phyloP scores from a whole-genome alignment of 2,329 filamentous ascomycete species.

The Coniella lustricola region DNA sequence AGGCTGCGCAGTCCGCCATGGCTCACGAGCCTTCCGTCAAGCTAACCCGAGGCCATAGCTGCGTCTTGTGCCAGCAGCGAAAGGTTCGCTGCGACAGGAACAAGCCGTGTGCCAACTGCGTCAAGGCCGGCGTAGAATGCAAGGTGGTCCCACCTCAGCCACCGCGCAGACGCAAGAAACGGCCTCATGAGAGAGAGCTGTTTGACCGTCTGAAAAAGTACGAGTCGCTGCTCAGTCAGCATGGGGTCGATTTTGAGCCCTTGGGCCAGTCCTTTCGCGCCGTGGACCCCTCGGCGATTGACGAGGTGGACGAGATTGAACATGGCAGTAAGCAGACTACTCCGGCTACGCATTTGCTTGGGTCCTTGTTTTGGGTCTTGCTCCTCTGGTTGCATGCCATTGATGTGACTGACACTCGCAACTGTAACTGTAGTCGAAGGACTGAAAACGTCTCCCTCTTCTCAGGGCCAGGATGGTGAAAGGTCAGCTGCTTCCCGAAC shows the following conservation, averaged over 20 bases:
- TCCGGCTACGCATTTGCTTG: background rate
- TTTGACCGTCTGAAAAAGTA: slow-evolving; percentile 63
- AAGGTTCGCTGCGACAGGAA: slow-evolving; percentile 70
- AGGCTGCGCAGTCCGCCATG: slow-evolving; percentile 15
- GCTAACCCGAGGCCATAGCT: slow-evolving; percentile 54
- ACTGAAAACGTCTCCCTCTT: slow-evolving; percentile 45
- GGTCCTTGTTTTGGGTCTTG: background rate
- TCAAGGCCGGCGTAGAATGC: slow-evolving; percentile 56
- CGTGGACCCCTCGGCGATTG: slow-evolving; percentile 29
- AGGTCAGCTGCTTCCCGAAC: slow-evolving; percentile 20
- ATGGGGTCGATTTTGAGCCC: slow-evolving; percentile 63
- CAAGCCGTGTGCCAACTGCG: slow-evolving; percentile 64
- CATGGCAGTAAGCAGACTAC: slow-evolving; percentile 31
- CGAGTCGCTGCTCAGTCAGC: slow-evolving; percentile 56
- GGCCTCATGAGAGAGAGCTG: slow-evolving; percentile 63
- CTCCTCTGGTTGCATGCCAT: background rate
- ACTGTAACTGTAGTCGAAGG: slow-evolving; percentile 31
- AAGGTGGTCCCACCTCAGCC: slow-evolving; percentile 50
- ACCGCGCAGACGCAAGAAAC: slow-evolving; percentile 52
- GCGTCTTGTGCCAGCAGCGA: slow-evolving; percentile 67
- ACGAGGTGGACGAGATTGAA: slow-evolving; percentile 51
- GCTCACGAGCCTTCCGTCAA: slow-evolving; percentile 39
- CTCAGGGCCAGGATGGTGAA: slow-evolving; percentile 31
- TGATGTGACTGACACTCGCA: background rate
- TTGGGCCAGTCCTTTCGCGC: slow-evolving; percentile 47